These are phyloP conservation scores for Kurtzmaniella quercitrusa DNA, from an alignment of 1,139 yeast genomes.

Conservation along the genomic window DNA sequence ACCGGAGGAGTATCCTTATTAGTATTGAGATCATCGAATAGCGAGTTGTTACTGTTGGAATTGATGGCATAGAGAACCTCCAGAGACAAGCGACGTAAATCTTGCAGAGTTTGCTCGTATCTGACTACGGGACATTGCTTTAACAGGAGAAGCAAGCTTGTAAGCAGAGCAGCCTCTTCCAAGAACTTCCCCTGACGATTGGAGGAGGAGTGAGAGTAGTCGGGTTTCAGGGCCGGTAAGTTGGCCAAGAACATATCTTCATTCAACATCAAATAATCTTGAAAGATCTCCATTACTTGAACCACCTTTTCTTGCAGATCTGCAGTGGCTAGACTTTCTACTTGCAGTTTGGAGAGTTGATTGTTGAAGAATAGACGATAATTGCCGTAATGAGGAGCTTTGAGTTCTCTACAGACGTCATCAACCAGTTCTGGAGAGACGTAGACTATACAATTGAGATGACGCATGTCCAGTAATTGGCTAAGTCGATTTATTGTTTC, in stretches of 20 bases:
- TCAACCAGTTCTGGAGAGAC: conserved; percentile 73
- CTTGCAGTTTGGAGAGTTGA: conserved; percentile 63
- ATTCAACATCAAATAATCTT: conserved; percentile 75
- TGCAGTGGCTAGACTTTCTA: conserved; percentile 84
- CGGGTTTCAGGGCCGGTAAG: conserved; percentile 9
- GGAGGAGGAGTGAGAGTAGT: neutral
- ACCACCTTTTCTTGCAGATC: conserved; percentile 81
- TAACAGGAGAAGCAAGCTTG: conserved; percentile 67
- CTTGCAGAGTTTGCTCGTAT: conserved; percentile 67
- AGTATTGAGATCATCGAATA: conserved; percentile 63
- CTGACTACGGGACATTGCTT: conserved; percentile 75
- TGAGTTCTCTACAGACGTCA: conserved; percentile 58
- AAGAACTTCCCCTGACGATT: conserved; percentile 20
- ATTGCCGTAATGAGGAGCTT: conserved; percentile 70
- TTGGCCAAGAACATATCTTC: conserved; percentile 57
- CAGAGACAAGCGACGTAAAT: conserved; percentile 59
- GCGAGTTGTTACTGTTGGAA: conserved; percentile 50
- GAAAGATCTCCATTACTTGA: conserved; percentile 76
- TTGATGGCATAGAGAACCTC: conserved; percentile 60
- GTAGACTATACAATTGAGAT: conserved; percentile 76
- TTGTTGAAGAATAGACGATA: conserved; percentile 80
- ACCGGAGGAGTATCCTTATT: conserved; percentile 67
- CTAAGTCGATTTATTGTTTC: conserved; percentile 63
- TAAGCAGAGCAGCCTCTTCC: conserved; percentile 50
- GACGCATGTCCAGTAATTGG: conserved; percentile 70